These are phyloP conservation scores for Asparagopsis taxiformis DNA, from an alignment of 31 red algal genomes.

Conservation along the genomic window DNA sequence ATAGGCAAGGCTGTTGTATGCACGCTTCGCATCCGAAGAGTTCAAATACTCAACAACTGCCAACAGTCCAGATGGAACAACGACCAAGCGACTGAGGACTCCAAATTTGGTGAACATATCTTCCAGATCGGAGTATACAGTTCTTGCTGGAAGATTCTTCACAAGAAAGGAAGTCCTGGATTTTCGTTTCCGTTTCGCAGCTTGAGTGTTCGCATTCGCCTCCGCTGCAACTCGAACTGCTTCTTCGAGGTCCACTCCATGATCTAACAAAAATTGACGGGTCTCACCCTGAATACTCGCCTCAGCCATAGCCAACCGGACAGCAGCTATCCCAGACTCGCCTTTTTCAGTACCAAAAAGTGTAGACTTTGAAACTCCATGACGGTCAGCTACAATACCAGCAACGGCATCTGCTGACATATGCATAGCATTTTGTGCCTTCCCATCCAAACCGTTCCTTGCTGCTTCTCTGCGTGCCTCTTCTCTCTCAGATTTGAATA, in stretches of 20 bases:
- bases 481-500: slow-evolving; percentile 65
- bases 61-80: slow-evolving; percentile 79
- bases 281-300: slow-evolving; percentile 83
- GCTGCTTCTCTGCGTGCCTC: slow-evolving; percentile 62
- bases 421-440: slow-evolving; percentile 79
- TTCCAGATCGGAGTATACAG: slow-evolving; percentile 51
- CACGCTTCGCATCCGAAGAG: slow-evolving; percentile 75
- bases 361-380: slow-evolving; percentile 67
- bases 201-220: slow-evolving; percentile 29
- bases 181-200: slow-evolving; percentile 39
- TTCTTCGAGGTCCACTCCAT: slow-evolving; percentile 64
- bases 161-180: slow-evolving; percentile 81
- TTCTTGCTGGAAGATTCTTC: slow-evolving; percentile 95
- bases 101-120: slow-evolving; percentile 75
- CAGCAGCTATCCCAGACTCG: slow-evolving; percentile 79
- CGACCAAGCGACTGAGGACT: slow-evolving; percentile 43
- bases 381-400: slow-evolving; percentile 60
- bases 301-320: slow-evolving; percentile 88
- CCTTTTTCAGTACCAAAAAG: slow-evolving; percentile 60
- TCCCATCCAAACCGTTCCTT: slow-evolving; percentile 48
- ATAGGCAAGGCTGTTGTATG: slow-evolving; percentile 81
- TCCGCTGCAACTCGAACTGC: slow-evolving; percentile 10
- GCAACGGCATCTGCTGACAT: slow-evolving; percentile 89
- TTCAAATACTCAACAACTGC: slow-evolving; percentile 74
- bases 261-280: slow-evolving; percentile 35